Conservation (phyloP, 2,329 filamentous ascomycete genomes). For the Aspergillus sp. region DNA sequence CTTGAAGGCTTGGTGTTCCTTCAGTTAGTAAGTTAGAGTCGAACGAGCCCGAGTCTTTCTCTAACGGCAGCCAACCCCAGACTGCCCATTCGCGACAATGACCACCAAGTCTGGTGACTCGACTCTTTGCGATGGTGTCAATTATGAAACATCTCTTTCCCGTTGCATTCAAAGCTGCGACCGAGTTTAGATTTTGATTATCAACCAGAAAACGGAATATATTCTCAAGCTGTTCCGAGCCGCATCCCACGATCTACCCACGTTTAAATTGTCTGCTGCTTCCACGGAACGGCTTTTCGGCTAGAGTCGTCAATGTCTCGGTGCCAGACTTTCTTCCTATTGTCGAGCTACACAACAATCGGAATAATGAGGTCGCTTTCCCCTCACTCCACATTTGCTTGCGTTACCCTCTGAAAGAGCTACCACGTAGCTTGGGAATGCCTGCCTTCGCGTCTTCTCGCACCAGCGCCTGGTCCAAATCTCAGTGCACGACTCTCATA, state of each 20-base stretch:
- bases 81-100: background rate
- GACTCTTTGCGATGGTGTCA: background rate
- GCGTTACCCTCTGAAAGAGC: background rate
- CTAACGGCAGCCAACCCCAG: background rate
- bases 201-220: background rate
- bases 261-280: background rate
- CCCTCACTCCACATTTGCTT: background rate
- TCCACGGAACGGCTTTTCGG: constrained; percentile 3
- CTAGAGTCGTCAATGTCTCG: background rate
- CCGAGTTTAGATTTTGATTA: background rate
- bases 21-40: background rate
- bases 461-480: no score
- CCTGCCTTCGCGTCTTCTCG: no score
- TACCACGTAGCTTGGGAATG: background rate
- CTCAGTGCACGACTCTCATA: no score
- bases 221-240: background rate
- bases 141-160: background rate
- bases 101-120: no score
- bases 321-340: background rate
- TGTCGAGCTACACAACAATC: constrained; percentile 6
- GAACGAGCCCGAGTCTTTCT: background rate
- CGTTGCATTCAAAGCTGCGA: background rate
- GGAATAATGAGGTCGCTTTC: background rate
- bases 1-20: background rate
- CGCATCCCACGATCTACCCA: background rate